Percentiles rank a stretch among this genome's conserved stretches.
phyloP scores from a whole-genome alignment of 192 early-diverging fungal species.

The Rhizoclosmatium globosum region DNA sequence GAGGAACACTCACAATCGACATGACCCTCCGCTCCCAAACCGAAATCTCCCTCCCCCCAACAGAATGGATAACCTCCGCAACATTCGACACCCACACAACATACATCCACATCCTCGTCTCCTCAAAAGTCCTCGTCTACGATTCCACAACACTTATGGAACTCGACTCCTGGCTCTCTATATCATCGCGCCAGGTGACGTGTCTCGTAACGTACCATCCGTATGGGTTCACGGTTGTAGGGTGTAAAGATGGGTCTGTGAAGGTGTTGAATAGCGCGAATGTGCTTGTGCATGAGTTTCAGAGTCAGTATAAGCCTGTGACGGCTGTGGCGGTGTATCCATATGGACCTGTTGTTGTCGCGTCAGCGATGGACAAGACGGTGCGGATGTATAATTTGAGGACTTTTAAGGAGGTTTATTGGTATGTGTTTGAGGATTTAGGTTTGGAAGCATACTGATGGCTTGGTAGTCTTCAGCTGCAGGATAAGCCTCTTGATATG shows the following conservation, averaged over 20 bases:
- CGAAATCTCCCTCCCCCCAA: constrained; percentile 39
- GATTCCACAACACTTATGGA: constrained; percentile 20
- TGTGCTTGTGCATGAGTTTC: constrained; percentile 58
- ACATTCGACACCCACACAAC: constrained; percentile 42
- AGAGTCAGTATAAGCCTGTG: constrained; percentile 52
- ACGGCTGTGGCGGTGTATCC: constrained; percentile 51
- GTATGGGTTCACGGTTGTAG: constrained; percentile 58
- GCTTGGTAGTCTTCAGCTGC: constrained; percentile 45
- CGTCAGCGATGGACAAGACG: constrained; percentile 51
- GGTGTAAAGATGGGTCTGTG: constrained; percentile 56
- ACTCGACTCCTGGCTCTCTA: constrained; percentile 41
- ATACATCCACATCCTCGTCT: constrained; percentile 48
- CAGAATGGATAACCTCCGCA: constrained; percentile 57
- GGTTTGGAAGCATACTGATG: neutral
- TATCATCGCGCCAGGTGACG: constrained; percentile 48
- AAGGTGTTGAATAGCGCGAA: constrained; percentile 51
- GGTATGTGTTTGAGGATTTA: constrained; percentile 39
- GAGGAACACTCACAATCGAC: constrained; percentile 38
- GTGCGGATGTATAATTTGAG: constrained; percentile 58
- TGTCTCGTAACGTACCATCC: constrained; percentile 48
- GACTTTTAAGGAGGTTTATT: constrained; percentile 58
- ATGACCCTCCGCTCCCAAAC: constrained; percentile 27
- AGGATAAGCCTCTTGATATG: constrained; percentile 51
- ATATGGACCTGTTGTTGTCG: constrained; percentile 49
- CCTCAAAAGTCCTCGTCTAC: constrained; percentile 52